phyloP scores from a whole-genome alignment of 805 yeast species.

The Saccharomycopsis vini region DNA sequence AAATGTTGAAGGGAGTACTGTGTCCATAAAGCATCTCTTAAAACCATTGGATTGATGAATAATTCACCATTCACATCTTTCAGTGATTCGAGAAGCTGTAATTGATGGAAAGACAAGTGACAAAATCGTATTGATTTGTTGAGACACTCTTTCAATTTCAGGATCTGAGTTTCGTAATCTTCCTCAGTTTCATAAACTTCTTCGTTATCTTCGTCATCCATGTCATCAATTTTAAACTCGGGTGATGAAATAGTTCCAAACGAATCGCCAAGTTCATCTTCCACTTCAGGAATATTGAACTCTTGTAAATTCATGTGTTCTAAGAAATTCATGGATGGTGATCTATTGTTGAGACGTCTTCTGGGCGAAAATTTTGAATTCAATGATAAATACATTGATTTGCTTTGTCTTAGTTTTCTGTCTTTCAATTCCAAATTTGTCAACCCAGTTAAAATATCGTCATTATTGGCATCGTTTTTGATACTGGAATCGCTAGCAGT shows the following conservation, averaged over 20 bases:
- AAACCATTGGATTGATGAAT: slow-evolving; percentile 30
- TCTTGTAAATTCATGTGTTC: too few relatives aligned
- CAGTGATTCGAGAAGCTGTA: slow-evolving; percentile 35
- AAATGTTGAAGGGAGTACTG: slow-evolving; percentile 34
- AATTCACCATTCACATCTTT: slow-evolving; percentile 30
- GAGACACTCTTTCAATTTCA: slow-evolving; percentile 27
- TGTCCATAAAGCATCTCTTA: slow-evolving; percentile 43
- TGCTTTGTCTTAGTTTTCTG: not conserved
- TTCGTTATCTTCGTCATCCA: not conserved
- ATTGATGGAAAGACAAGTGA: slow-evolving; percentile 40
- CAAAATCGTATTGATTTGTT: slow-evolving; percentile 38
- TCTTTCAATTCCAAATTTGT: not conserved
- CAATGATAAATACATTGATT: slow-evolving; percentile 7
- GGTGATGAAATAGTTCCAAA: too few relatives aligned
- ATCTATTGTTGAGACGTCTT: too few relatives aligned
- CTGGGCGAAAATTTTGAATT: too few relatives aligned
- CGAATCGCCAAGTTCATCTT: too few relatives aligned
- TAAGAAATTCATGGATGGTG: too few relatives aligned
- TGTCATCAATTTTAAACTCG: too few relatives aligned
- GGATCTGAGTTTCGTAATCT: slow-evolving; percentile 6
- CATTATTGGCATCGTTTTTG: too few relatives aligned
- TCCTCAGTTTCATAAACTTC: not conserved
- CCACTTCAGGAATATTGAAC: too few relatives aligned
- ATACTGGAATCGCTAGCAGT: too few relatives aligned
- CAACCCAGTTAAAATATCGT: not conserved